These are phyloP conservation scores for Onygenales sp. DNA, from an alignment of 2,329 filamentous ascomycete species.

Conservation along the genomic window DNA sequence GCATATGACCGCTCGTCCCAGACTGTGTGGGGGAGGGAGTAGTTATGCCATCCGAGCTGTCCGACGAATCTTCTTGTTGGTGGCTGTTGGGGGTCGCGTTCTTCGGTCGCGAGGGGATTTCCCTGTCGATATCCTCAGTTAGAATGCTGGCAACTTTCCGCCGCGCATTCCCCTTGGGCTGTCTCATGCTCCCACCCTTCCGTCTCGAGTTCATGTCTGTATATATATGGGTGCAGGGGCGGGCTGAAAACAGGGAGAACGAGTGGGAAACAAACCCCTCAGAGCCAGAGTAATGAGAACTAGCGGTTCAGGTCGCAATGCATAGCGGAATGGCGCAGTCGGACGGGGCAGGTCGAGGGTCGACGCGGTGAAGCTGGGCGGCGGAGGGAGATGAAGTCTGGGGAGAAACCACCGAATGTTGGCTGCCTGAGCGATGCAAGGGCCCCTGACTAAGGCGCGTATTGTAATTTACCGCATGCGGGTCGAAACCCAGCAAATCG, in stretches of 20 bases:
- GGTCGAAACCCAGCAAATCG: neutral
- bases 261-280: neutral
- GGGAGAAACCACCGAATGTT: neutral
- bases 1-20: constrained; percentile 13
- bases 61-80: constrained; percentile 15
- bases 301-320: neutral
- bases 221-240: neutral
- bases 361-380: neutral
- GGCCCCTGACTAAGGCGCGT: neutral
- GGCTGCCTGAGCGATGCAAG: neutral
- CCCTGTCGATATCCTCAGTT: constrained; percentile 14
- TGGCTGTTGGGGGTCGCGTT: constrained; percentile 9
- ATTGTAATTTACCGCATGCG: neutral
- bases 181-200: constrained; percentile 23
- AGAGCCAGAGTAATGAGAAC: too few relatives aligned
- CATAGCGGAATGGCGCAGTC: neutral
- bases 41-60: constrained; percentile 22
- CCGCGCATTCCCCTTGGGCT: constrained; percentile 15
- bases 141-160: constrained; percentile 22
- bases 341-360: neutral
- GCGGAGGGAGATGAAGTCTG: neutral
- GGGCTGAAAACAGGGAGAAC: too few relatives aligned
- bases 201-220: constrained; percentile 9
- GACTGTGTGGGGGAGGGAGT: constrained; percentile 18
- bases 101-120: constrained; percentile 13